Evolutionary conservation across 179 eudicot genomes (phyloP).

Genomic region (Amaranthus tricolor): DNA sequence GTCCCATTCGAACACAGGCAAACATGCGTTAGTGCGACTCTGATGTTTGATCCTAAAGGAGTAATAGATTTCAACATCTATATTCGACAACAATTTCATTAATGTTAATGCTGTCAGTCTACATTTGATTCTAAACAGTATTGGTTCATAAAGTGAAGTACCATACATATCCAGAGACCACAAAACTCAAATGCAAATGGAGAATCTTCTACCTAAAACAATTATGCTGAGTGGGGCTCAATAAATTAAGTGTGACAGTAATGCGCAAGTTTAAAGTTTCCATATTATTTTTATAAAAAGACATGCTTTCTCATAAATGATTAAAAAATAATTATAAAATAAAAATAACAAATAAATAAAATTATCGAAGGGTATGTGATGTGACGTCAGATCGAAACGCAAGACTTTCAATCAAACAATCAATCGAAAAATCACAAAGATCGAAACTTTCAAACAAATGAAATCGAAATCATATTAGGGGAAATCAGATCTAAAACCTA

Average conservation of each 20-base stretch:
- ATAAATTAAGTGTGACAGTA: background rate
- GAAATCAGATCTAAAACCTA: constrained; percentile 11
- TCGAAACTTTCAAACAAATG: background rate
- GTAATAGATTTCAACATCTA: background rate
- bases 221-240: background rate
- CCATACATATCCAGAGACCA: background rate
- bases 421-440: constrained; percentile 1
- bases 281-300: background rate
- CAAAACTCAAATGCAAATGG: background rate
- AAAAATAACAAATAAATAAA: background rate
- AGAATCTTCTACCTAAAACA: background rate
- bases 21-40: background rate
- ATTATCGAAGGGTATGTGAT: constrained; percentile 1
- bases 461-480: constrained; percentile 10
- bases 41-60: too few species aligned
- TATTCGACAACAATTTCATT: background rate
- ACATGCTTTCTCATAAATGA: background rate
- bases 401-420: background rate
- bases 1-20: background rate
- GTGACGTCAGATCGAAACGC: constrained; percentile 23
- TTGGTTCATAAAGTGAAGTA: background rate
- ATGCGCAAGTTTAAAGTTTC: background rate
- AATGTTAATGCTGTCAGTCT: background rate
- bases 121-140: background rate
- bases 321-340: background rate